Evolutionary conservation across 345 rosid genomes (phyloP), one percentile per base, ranked within the genome.

Genomic region (Hibiscus trionum): DNA sequence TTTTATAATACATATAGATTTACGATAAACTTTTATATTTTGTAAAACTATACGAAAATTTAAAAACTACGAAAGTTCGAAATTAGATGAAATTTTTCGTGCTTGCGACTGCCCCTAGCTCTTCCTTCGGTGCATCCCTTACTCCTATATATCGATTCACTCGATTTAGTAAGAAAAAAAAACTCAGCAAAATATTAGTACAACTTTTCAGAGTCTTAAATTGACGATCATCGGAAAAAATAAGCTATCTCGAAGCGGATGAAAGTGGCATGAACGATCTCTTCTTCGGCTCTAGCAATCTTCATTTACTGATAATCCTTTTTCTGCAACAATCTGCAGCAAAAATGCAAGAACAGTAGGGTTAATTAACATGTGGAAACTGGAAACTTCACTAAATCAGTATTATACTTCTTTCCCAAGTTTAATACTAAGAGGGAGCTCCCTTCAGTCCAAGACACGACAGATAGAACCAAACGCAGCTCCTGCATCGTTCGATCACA

Each of bases 361-460:
- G 67, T 63, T 63, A 35, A 16, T 53, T 16, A n/a, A 53, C 17
- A 55, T 9, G 17, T 7, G 26, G 27, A 7, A 61, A 44, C 47
- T 44, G 11, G 27, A 7, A 61, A 44, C 47, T 44, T 44, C 3
- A 44, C 3, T 39, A 39, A 10, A 39, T 7, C 24, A 21, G 24
- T 21, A 21, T 0, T 21, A 21, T 21, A 21, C 24, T 21, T 21
- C 24, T 21, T 21, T 21, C 24, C 24, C 24, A 44, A 55, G 21
- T 21, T 55, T 8, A 21, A 19, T 55, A 8, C 26, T 50, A 16
- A 37, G 75, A 81, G 79, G 84, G 86, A 83, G 84, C 84, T 78
- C 86, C 84, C 86, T 83, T 83, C 86, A 83, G 84, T 83, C 86
- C 86, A 83, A 81, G 86, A 58, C 86, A 69, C 52, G 84, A 81